phyloP scores from a whole-genome alignment of 2,329 filamentous ascomycete genomes.

The Leptographium galeiforme region DNA sequence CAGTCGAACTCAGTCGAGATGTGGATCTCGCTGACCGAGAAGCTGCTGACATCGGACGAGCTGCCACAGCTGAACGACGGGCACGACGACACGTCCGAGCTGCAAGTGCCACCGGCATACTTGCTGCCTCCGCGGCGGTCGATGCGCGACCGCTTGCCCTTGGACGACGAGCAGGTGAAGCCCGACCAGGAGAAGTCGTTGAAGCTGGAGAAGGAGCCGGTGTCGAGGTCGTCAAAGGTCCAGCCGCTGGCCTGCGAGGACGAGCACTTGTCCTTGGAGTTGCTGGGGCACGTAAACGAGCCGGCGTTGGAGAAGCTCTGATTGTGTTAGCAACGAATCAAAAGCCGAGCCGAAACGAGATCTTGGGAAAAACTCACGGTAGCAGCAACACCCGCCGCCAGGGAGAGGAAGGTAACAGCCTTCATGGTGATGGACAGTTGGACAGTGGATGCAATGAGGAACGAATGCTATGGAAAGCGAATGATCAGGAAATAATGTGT shows the following conservation, averaged over 20 bases:
- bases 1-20: slow-evolving; percentile 62
- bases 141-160: slow-evolving; percentile 44
- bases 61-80: slow-evolving; percentile 44
- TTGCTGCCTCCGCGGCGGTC: slow-evolving; percentile 40
- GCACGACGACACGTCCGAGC: slow-evolving; percentile 28
- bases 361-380: slow-evolving; percentile 17
- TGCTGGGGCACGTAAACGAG: slow-evolving; percentile 53
- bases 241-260: slow-evolving; percentile 57
- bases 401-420: slow-evolving; percentile 30
- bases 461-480: background rate
- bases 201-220: slow-evolving; percentile 51
- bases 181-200: slow-evolving; percentile 62
- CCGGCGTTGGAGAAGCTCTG: slow-evolving; percentile 18
- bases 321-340: background rate
- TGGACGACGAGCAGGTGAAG: slow-evolving; percentile 46
- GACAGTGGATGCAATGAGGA: background rate
- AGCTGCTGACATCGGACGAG: slow-evolving; percentile 35
- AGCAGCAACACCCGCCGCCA: slow-evolving; percentile 38
- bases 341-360: background rate
- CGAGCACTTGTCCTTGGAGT: slow-evolving; percentile 66
- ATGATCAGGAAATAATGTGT: background rate
- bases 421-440: slow-evolving; percentile 30
- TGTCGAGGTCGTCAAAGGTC: slow-evolving; percentile 51
- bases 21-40: slow-evolving; percentile 65
- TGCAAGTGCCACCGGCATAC: slow-evolving; percentile 45